These are phyloP conservation scores for Pythium coloratum DNA, from an alignment of 352 stramenopile genomes.

Conservation along the genomic window DNA sequence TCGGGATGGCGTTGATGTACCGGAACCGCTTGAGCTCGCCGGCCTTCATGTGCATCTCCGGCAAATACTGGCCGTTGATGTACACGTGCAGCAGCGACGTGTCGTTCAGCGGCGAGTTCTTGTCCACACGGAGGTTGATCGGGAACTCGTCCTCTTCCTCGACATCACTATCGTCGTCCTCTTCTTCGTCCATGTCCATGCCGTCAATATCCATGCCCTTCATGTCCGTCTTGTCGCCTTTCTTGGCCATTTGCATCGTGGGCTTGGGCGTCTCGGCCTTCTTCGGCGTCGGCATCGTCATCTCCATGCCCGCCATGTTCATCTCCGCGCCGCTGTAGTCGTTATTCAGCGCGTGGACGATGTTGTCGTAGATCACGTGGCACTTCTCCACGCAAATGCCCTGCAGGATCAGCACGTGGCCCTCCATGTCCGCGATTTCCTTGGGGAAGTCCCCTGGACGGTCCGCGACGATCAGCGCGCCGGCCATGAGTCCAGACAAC, in stretches of 20 bases:
- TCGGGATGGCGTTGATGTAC: conserved; percentile 79
- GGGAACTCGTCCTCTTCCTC: conserved; percentile 34
- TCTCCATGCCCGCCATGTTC: conserved; percentile 28
- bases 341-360: conserved; percentile 62
- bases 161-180: conserved; percentile 20
- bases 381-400: conserved; percentile 71
- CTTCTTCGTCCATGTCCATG: conserved; percentile 24
- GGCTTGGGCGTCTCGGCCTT: conserved; percentile 3
- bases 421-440: conserved; percentile 57
- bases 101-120: conserved; percentile 59
- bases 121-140: conserved; percentile 43
- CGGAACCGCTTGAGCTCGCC: conserved; percentile 67
- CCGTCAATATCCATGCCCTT: conserved; percentile 16
- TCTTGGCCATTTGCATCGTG: not conserved
- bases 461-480: conserved; percentile 62
- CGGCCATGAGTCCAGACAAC: conserved; percentile 73
- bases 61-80: conserved; percentile 76
- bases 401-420: conserved; percentile 68
- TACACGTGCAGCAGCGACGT: conserved; percentile 70
- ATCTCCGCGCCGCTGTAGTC: conserved; percentile 34
- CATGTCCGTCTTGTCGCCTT: not conserved
- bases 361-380: conserved; percentile 54
- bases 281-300: not conserved
- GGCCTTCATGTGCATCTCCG: conserved; percentile 46
- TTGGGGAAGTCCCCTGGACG: conserved; percentile 50